A percentile compares a stretch with the other conserved stretches of the same genome.
These are phyloP conservation scores for Casuarina equisetifolia DNA, from an alignment of 306 rosid genomes.

Conservation along the genomic window DNA sequence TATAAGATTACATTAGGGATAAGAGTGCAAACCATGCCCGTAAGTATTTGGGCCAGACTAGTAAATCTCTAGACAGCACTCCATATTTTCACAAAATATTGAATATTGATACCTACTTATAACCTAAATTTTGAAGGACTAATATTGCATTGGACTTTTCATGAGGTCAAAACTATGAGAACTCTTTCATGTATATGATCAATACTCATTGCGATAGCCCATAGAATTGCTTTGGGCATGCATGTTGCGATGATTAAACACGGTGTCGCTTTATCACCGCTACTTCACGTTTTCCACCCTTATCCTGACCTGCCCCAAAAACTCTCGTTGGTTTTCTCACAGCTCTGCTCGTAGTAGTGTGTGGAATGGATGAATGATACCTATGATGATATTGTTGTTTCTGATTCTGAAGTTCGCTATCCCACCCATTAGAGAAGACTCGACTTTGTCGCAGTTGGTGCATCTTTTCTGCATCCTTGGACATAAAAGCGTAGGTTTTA, in stretches of 20 bases:
- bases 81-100: too few relatives aligned
- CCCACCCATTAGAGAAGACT: slow-evolving; percentile 73
- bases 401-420: slow-evolving; percentile 53
- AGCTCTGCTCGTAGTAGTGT: slow-evolving; percentile 66
- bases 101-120: slow-evolving; percentile 1
- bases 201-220: slow-evolving; percentile 51
- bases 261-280: slow-evolving; percentile 51
- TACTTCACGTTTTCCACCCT: slow-evolving; percentile 38
- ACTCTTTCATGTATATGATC: slow-evolving; percentile 41
- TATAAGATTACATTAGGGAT: too few relatives aligned
- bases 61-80: not conserved
- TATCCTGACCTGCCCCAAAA: slow-evolving; percentile 91
- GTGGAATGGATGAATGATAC: slow-evolving; percentile 58
- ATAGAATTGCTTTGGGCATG: slow-evolving; percentile 39
- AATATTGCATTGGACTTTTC: slow-evolving; percentile 16
- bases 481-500: slow-evolving; percentile 87
- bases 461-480: slow-evolving; percentile 75
- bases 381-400: slow-evolving; percentile 62
- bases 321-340: slow-evolving; percentile 66
- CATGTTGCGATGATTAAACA: slow-evolving; percentile 51
- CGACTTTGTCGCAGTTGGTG: slow-evolving; percentile 72
- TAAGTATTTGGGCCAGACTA: not conserved
- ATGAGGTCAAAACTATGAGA: slow-evolving; percentile 39
- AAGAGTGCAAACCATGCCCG: too few relatives aligned
- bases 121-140: slow-evolving; percentile 18